Evolutionary conservation across 306 rosid species (phyloP), one percentile per base, ranked within the genome.

Genomic region (Vigna mungo): DNA sequence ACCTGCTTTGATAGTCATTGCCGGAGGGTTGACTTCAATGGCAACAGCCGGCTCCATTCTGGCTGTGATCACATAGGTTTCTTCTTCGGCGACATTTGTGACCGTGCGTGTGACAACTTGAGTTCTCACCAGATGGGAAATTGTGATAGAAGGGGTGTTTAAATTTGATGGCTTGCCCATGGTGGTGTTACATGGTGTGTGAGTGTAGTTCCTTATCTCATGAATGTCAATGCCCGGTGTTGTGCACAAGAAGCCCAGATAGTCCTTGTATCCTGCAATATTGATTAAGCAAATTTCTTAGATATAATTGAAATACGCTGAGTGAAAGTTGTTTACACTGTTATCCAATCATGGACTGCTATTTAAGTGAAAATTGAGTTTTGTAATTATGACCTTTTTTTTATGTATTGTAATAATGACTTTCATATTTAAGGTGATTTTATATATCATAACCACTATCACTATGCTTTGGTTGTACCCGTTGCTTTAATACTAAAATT

Each of bases 161-260:
- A 96, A 83, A 78, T 96, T 96, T 37, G 89, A 88, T 3, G 99
- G 99, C 58, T 85, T 89, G 27, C 87, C 96, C 80, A 93, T 87
- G 77, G 85, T 82, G 76, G 34, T 77, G 88, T 96, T 96, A 84
- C 99, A 96, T 48, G 94, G 90, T 4, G 81, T 52, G 79, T 78
- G 89, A 30, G 91, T 96, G 85, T 90, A 87, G 72, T 88, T 89
- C 87, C 44, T 80, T 86, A 96, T 87, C 90, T 90, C 99, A 5
- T 85, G 87, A 48, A 85, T 81, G 68, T 96, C 85, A 70, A 96
- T 86, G 63, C 92, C 89, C 0, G 99, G 90, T 4, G 97, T 96
- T 44, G 99, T 90, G 86, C 99, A 96, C 85, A 96, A 79, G 89
- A 96, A 96, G 59, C 99, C 98, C 84, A 96, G 60, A 87, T 96